phyloP scores from a whole-genome alignment of 2,329 filamentous ascomycete species.

The Podosphaera aphanis region DNA sequence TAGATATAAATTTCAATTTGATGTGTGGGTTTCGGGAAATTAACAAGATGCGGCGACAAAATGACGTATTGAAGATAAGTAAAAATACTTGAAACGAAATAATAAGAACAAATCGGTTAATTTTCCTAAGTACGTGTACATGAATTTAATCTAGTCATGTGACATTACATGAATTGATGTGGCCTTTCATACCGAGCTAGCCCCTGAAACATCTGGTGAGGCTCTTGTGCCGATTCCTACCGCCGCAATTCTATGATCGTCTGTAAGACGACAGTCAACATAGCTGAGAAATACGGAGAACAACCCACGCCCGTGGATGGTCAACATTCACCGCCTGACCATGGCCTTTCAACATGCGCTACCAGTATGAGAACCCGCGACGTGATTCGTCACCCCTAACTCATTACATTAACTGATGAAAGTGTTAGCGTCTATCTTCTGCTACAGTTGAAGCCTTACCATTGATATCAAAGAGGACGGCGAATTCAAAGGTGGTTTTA shows the following conservation, averaged over 20 bases:
- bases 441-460: neutral
- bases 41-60: no score
- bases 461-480: neutral
- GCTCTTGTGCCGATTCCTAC: neutral
- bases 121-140: no score
- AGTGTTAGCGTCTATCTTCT: neutral
- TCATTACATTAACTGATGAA: neutral
- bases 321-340: neutral
- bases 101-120: neutral
- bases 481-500: neutral
- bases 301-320: neutral
- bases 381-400: neutral
- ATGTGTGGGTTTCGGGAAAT: no score
- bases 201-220: no score
- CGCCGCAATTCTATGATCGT: neutral
- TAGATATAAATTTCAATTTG: neutral
- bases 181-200: no score
- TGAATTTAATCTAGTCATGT: no score
- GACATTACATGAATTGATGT: no score
- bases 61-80: neutral
- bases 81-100: neutral
- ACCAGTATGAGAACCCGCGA: conserved; percentile 7
- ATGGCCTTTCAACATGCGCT: conserved; percentile 13
- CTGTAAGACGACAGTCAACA: neutral
- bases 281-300: neutral